A percentile compares a stretch with the other conserved stretches of the same genome.
These are phyloP conservation scores for Hortaea werneckii DNA, from an alignment of 2,329 filamentous ascomycete species.

Conservation along the genomic window DNA sequence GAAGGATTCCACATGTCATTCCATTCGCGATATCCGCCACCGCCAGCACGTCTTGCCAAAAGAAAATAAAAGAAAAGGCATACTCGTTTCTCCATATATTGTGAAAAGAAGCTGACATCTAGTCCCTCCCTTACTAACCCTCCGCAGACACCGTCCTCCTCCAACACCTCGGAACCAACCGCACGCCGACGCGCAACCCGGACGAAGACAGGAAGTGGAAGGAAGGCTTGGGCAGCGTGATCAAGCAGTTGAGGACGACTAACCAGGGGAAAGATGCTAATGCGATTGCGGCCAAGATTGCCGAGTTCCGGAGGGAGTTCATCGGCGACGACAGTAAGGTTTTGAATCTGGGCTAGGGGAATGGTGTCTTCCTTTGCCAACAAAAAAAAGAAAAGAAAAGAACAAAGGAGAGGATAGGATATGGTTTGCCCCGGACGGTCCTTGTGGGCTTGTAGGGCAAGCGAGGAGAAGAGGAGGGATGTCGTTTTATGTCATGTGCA, in stretches of 20 bases:
- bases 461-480: background rate
- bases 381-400: background rate
- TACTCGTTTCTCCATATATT: too few relatives aligned
- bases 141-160: conserved; percentile 24
- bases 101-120: too few relatives aligned
- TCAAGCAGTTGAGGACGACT: conserved; percentile 49
- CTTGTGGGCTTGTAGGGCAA: background rate
- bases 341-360: conserved; percentile 26
- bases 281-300: conserved; percentile 55
- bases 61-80: too few relatives aligned
- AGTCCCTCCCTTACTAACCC: conserved; percentile 13
- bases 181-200: conserved; percentile 13
- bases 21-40: too few relatives aligned
- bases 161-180: conserved; percentile 17
- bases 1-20: too few relatives aligned
- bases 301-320: conserved; percentile 56
- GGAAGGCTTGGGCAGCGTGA: conserved; percentile 50
- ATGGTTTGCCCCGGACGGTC: background rate
- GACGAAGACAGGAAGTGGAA: conserved; percentile 40
- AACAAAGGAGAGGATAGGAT: background rate
- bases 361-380: background rate
- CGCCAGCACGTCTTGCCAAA: too few relatives aligned
- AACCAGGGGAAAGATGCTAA: conserved; percentile 54
- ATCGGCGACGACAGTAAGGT: conserved; percentile 55
- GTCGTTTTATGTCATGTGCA: background rate